Conservation (phyloP, 495 filamentous ascomycete species). For the Penicillium ochrochloron region DNA sequence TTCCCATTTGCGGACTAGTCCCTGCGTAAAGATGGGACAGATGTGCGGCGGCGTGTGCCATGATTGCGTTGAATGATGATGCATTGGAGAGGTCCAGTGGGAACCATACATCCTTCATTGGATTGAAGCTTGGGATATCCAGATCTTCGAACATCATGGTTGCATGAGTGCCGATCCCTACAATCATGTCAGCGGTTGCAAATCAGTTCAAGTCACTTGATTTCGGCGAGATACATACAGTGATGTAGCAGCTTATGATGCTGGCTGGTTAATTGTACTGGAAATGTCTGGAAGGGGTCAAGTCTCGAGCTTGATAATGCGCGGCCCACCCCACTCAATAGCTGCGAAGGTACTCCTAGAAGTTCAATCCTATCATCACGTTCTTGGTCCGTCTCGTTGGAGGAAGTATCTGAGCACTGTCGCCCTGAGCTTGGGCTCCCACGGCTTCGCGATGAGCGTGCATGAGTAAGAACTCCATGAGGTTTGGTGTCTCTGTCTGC, state of each 20-base stretch:
- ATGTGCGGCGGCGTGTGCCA: constrained; percentile 37
- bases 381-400: neutral
- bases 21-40: constrained; percentile 30
- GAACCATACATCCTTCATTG: constrained; percentile 41
- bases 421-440: constrained; percentile 7
- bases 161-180: constrained; percentile 36
- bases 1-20: constrained; percentile 20
- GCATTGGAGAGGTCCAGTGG: constrained; percentile 38
- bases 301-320: constrained; percentile 26
- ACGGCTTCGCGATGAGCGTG: constrained; percentile 11
- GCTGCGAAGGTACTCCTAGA: constrained; percentile 19
- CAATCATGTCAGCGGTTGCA: neutral
- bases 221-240: constrained; percentile 20
- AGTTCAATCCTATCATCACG: neutral
- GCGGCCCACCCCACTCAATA: constrained; percentile 21
- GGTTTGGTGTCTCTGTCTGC: neutral
- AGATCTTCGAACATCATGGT: constrained; percentile 38
- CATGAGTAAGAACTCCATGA: neutral
- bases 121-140: constrained; percentile 31
- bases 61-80: constrained; percentile 36
- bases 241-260: constrained; percentile 38
- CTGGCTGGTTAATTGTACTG: constrained; percentile 31
- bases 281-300: constrained; percentile 37
- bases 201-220: neutral
- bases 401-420: constrained; percentile 1